Evolutionary conservation across 2,329 filamentous ascomycete species (phyloP).

Genomic region (Apiospora pterosperma): DNA sequence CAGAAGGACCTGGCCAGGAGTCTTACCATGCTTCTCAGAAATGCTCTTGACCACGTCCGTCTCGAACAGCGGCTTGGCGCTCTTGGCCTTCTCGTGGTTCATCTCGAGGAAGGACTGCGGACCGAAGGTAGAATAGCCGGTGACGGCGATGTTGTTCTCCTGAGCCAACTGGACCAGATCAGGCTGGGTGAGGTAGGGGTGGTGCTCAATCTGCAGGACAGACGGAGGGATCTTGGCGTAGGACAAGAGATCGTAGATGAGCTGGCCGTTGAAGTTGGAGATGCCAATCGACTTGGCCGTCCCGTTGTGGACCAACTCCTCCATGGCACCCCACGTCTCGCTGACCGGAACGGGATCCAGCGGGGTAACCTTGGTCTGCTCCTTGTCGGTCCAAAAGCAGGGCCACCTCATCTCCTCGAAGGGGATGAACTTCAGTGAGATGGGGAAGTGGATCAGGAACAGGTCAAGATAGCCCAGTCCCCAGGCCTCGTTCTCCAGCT

Average conservation of each 20-base stretch:
- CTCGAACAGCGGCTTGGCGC: constrained; percentile 27
- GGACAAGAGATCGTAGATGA: constrained; percentile 75
- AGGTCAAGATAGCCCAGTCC: constrained; percentile 66
- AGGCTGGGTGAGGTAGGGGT: constrained; percentile 68
- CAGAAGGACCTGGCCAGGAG: constrained; percentile 61
- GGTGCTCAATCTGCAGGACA: constrained; percentile 83
- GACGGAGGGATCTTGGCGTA: constrained; percentile 73
- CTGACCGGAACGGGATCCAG: constrained; percentile 66
- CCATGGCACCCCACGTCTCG: constrained; percentile 81
- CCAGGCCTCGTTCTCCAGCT: constrained; percentile 59
- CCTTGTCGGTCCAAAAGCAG: constrained; percentile 37
- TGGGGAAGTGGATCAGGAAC: constrained; percentile 64
- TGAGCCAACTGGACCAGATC: constrained; percentile 53
- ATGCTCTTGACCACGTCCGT: constrained; percentile 44
- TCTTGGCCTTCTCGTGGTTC: constrained; percentile 19
- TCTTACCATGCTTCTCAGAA: constrained; percentile 53
- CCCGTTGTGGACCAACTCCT: constrained; percentile 66
- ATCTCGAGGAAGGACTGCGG: constrained; percentile 41
- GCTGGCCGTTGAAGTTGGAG: constrained; percentile 75
- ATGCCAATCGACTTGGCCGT: constrained; percentile 74
- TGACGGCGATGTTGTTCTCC: constrained; percentile 53
- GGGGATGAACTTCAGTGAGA: constrained; percentile 40
- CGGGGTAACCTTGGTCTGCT: constrained; percentile 40
- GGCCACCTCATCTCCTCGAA: constrained; percentile 33
- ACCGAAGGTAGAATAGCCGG: constrained; percentile 63